Evolutionary conservation across 164 flowering plant species (phyloP), one percentile per base, ranked within the genome.

Genomic region (Macadamia integrifolia): DNA sequence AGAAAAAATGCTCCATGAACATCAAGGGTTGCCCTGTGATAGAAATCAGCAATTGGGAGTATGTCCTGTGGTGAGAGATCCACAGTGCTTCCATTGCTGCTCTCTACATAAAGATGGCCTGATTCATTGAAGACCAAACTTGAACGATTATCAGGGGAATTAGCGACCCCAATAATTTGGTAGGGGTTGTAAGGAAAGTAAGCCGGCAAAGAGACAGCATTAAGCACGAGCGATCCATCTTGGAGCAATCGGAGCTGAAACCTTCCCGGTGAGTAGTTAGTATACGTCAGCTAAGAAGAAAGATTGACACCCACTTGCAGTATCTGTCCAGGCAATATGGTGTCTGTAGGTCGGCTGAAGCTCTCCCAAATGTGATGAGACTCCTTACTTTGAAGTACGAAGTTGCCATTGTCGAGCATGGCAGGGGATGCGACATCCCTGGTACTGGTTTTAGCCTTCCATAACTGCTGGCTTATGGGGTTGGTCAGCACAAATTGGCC

Each of bases 401-500:
- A 57, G 30, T 57, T 57, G 30, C 59, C 59, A 29, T 11, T 57
- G 59, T 57, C 30, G 30, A 57, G 59, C 59, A 57, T 57, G 30
- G 29, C 59, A 18, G 17, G 31, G 30, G 3, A 57, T 0, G 59
- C 3, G 30, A 18, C 59, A 3, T 8, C 30, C 8, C 30, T 29
- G 40, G 0, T 2, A 29, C 1, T 23, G 59, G 10, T 7, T 1
- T 57, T 30, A 6, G 59, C 29, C 30, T 57, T 57, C 59, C 59
- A 57, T 57, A 57, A n/a, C 10, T 57, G 18, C 15, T 11, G 57
- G 57, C 57, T 1, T 23, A 23, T 23, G 15, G 57, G 57, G 15
- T 53, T 17, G 18, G n/a, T 1, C 5, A 53, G 68, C 67, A 10
- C 53, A 76, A 4, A 42, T 2, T 60, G 72, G 71, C 44, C 77